A percentile compares a stretch with the other conserved stretches of the same genome.
Conservation (phyloP, 1,284 basidiomycete genomes). For the Pseudozyma thailandica region DNA sequence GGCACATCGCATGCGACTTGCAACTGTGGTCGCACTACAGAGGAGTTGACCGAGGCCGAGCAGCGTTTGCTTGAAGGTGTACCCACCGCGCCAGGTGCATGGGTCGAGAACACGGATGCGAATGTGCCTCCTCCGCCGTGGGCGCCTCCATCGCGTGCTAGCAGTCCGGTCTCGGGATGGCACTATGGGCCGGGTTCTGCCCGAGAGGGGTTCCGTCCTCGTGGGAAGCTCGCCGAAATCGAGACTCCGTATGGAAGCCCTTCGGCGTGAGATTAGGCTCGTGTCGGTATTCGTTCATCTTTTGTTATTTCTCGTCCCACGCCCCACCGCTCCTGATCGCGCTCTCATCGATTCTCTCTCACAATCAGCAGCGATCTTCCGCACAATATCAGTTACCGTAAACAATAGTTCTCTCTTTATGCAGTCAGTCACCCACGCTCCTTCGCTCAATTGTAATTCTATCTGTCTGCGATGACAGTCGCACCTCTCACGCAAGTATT, state of each 20-base stretch:
- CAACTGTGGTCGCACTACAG: constrained; percentile 63
- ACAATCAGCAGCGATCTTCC: too few species aligned
- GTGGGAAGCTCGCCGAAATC: constrained; percentile 46
- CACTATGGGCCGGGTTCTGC: constrained; percentile 25
- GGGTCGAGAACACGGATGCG: constrained; percentile 47
- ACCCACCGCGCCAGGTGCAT: constrained; percentile 63
- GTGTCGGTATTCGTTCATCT: too few species aligned
- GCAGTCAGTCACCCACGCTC: background rate
- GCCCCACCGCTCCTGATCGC: too few species aligned
- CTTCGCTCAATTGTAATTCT: constrained; percentile 24
- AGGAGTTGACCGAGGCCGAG: constrained; percentile 61
- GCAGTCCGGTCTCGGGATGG: constrained; percentile 51
- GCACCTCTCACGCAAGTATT: background rate
- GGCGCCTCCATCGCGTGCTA: constrained; percentile 59
- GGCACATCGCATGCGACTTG: constrained; percentile 61
- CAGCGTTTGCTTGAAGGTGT: constrained; percentile 61
- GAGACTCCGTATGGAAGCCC: constrained; percentile 44
- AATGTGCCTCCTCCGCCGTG: constrained; percentile 57
- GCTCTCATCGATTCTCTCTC: background rate
- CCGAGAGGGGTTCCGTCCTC: constrained; percentile 40
- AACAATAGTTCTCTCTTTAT: too few species aligned
- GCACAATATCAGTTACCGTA: too few species aligned
- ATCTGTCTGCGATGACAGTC: too few species aligned
- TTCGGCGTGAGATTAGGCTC: constrained; percentile 5
- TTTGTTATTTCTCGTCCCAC: too few species aligned